These are phyloP conservation scores for Penicillium bovifimosum DNA, from an alignment of 495 filamentous ascomycete genomes.

Conservation along the genomic window DNA sequence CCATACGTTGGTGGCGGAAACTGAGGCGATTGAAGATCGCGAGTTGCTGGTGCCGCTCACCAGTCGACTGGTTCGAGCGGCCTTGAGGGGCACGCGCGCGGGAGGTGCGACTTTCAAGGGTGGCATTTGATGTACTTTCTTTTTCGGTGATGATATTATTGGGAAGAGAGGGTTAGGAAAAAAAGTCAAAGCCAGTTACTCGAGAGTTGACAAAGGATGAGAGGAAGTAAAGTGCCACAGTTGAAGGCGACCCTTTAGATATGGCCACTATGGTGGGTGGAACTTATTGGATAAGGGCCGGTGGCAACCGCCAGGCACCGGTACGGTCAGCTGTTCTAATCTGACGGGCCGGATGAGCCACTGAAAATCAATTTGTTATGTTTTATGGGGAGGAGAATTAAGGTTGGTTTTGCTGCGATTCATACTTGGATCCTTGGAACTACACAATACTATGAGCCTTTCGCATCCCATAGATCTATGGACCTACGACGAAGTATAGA, in stretches of 20 bases:
- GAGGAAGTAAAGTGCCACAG: conserved; percentile 6
- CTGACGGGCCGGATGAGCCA: background rate
- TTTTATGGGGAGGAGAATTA: background rate
- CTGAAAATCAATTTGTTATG: background rate
- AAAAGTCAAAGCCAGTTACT: background rate
- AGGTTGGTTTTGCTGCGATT: background rate
- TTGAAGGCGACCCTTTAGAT: conserved; percentile 10
- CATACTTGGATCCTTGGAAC: background rate
- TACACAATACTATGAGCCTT: background rate
- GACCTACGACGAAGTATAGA: background rate
- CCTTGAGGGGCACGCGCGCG: conserved; percentile 24
- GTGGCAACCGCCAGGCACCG: conserved; percentile 24
- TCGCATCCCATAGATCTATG: background rate
- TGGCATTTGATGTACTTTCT: background rate
- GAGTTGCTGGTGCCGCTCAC: conserved; percentile 38
- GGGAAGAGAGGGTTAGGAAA: background rate
- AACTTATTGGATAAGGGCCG: conserved; percentile 10
- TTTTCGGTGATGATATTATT: background rate
- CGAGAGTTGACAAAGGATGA: background rate
- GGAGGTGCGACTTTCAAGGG: conserved; percentile 33
- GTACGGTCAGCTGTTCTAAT: conserved; percentile 14
- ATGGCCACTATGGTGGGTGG: conserved; percentile 7
- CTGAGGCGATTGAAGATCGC: conserved; percentile 33
- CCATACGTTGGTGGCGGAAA: conserved; percentile 23
- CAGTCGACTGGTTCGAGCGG: conserved; percentile 17